A percentile compares a stretch with the other conserved stretches of the same genome.
These are phyloP conservation scores for Fusarium praegraminearum DNA, from an alignment of 2,329 filamentous ascomycete species.

Conservation along the genomic window DNA sequence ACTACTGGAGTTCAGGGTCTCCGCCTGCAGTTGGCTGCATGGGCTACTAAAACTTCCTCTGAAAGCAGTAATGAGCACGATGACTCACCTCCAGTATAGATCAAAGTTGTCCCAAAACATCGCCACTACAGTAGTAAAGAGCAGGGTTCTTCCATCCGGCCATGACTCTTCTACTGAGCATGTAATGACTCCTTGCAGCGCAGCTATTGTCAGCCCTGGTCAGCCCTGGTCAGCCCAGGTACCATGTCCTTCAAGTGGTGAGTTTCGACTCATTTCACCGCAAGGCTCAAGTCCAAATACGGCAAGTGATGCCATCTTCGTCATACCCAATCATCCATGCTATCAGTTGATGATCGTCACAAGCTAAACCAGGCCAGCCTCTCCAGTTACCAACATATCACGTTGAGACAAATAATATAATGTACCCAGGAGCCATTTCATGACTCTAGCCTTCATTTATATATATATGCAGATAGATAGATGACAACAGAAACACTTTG, in stretches of 20 bases:
- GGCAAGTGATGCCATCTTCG: constrained; percentile 27
- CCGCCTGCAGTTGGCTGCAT: not conserved
- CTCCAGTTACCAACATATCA: not conserved
- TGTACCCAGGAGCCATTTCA: not conserved
- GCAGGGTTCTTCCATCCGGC: not conserved
- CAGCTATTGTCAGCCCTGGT: constrained; percentile 4
- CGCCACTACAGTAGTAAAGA: constrained; percentile 11
- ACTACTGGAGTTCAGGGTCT: not conserved
- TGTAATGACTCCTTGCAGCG: constrained; percentile 17
- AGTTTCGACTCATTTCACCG: constrained; percentile 43
- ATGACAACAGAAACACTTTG: constrained; percentile 15
- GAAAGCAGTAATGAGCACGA: constrained; percentile 20
- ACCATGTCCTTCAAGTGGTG: not conserved
- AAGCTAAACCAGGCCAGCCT: not conserved
- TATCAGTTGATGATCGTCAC: not conserved
- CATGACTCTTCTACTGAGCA: constrained; percentile 10
- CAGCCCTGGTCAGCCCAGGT: not conserved
- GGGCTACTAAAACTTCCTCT: constrained; percentile 4
- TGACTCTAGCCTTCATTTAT: constrained; percentile 19
- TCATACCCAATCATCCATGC: not conserved
- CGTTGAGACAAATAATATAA: not conserved
- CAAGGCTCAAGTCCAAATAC: constrained; percentile 25
- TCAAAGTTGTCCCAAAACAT: constrained; percentile 3
- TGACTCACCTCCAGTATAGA: constrained; percentile 18
- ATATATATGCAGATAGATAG: constrained; percentile 26